Base-by-base conservation (phyloP, 2,329 filamentous ascomycete genomes). In the Diaporthe vexans region DNA sequence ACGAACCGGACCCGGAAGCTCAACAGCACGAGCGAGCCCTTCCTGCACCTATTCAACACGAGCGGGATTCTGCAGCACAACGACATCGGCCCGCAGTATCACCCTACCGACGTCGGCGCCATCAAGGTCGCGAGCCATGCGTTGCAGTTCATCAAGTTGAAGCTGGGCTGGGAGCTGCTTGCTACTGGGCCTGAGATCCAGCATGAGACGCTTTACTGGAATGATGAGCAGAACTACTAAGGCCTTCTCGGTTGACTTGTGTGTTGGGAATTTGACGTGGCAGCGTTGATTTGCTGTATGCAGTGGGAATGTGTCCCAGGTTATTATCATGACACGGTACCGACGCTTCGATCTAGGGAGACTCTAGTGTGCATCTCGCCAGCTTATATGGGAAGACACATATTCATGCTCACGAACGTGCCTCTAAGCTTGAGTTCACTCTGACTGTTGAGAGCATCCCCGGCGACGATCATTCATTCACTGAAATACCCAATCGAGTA, bases 11-110 rank as follows among this genome's bases (percentile, higher is more conserved):
- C 80, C 1, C 81, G 79, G 33, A 79, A 73, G 3, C 80, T 81
- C 1, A 76, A 82, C 71, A 79, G 74, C 29, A 78, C 79, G 17
- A 79, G 78, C 51, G 78, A 85, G 73, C 84, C 85, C 0, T 91
- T 90, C 71, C 88, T 92, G 40, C 87, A 91, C 78, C 90, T 90
- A 77, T 92, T 92, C 82, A 89, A 91, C 77, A 91, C 88, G 0
- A 89, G 86, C 13, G 90, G 90, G 0, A 89, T 92, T 58, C 79
- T 92, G 77, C 88, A 91, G 77, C 89, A 92, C 78, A 91, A 91
- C 76, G 90, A 91, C 78, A 89, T 91, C 74, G 86, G 84, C 2
- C 89, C 90, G 9, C 84, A 86, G 76, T 91, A 84, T 77, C 90
- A 92, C 78, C 90, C 89, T 0, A 92, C 89, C 0, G 90, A 92